Percentiles rank a stretch among this genome's conserved stretches.
These are phyloP conservation scores for Apiospora hydei DNA, from an alignment of 2,329 filamentous ascomycete genomes.

Conservation along the genomic window DNA sequence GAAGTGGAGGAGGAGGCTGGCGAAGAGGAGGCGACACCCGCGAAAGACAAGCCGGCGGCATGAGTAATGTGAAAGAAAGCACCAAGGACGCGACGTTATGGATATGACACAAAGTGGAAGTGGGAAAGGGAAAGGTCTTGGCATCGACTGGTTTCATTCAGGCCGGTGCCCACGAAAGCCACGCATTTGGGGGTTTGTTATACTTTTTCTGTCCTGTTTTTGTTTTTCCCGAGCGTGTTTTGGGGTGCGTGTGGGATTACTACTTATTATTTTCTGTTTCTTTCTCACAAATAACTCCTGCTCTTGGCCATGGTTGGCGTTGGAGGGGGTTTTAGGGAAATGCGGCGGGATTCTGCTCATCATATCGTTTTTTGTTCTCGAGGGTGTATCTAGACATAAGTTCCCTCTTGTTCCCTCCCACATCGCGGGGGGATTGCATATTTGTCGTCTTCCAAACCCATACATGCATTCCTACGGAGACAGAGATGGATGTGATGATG, in stretches of 20 bases:
- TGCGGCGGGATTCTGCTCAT: not conserved
- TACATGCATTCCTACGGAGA: not conserved
- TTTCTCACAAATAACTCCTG: not conserved
- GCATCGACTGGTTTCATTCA: constrained; percentile 19
- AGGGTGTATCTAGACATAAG: constrained; percentile 3
- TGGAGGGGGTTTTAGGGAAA: not conserved
- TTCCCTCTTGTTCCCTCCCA: not conserved
- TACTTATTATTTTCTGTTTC: not conserved
- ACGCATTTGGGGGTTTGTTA: not conserved
- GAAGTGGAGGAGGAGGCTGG: not conserved
- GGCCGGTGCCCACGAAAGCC: not conserved
- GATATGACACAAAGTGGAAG: not conserved
- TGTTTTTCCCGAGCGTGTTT: constrained; percentile 12
- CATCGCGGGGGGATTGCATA: not conserved
- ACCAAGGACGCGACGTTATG: constrained; percentile 12
- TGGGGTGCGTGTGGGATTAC: not conserved
- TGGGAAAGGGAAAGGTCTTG: constrained; percentile 8
- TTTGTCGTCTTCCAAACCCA: not conserved
- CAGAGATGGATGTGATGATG: not conserved
- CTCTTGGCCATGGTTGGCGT: constrained; percentile 7
- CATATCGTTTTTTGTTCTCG: not conserved
- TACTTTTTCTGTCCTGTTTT: constrained; percentile 1
- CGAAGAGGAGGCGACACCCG: not conserved
- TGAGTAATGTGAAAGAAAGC: constrained; percentile 9
- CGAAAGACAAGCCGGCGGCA: not conserved